These are phyloP conservation scores for Oryza brachyantha DNA, from an alignment of 176 grass and related monocot genomes.

Conservation along the genomic window DNA sequence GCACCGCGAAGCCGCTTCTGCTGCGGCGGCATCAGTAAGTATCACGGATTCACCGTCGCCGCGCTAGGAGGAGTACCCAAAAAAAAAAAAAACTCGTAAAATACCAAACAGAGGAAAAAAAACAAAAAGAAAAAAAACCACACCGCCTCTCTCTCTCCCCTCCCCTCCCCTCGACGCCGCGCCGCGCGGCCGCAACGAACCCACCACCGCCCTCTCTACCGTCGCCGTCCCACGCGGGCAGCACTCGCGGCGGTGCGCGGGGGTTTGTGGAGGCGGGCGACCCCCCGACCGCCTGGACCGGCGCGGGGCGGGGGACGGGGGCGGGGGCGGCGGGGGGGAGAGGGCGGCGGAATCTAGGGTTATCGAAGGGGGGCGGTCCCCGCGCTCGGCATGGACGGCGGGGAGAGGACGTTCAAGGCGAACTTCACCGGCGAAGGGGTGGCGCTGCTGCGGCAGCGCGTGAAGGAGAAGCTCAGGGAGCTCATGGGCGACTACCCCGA, in stretches of 20 bases:
- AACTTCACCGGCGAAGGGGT: constrained; percentile 69
- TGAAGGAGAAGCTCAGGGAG: constrained; percentile 80
- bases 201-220: too few relatives aligned
- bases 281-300: too few relatives aligned
- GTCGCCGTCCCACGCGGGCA: too few relatives aligned
- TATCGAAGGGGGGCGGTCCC: neutral
- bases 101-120: neutral
- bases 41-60: too few relatives aligned
- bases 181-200: neutral
- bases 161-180: neutral
- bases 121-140: neutral
- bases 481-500: constrained; percentile 89
- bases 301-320: too few relatives aligned
- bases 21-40: too few relatives aligned
- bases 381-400: constrained; percentile 43
- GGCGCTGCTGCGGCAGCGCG: constrained; percentile 43
- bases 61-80: too few relatives aligned
- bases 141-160: neutral
- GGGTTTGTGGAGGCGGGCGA: too few relatives aligned
- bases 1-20: too few relatives aligned
- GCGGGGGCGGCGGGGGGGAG: neutral
- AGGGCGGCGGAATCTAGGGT: constrained; percentile 51
- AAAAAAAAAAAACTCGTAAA: too few relatives aligned
- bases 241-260: too few relatives aligned
- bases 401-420: constrained; percentile 56